Evolutionary conservation across 1,284 basidiomycete genomes (phyloP).

Genomic region (Cutaneotrichosporon sp.): DNA sequence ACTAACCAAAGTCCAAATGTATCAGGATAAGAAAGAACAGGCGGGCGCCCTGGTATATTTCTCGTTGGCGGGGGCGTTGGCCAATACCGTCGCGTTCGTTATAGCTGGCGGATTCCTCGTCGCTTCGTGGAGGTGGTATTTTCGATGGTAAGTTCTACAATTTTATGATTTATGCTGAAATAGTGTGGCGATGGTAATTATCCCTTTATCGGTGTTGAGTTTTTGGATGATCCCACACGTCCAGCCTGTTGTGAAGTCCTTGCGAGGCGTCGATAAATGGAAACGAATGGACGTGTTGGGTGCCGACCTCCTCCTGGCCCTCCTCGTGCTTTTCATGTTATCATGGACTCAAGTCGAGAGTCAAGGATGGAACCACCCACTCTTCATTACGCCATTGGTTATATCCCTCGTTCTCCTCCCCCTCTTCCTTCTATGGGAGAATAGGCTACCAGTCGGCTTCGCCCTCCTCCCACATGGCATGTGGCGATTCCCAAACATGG

Average conservation of each 20-base stretch:
- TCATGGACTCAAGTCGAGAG: conserved; percentile 45
- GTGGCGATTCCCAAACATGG: conserved; percentile 49
- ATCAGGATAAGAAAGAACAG: conserved; percentile 43
- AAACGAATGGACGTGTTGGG: conserved; percentile 52
- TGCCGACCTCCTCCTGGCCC: conserved; percentile 38
- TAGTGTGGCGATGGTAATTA: conserved; percentile 35
- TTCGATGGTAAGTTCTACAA: conserved; percentile 34
- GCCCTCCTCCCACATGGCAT: conserved; percentile 47
- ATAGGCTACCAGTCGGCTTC: conserved; percentile 40
- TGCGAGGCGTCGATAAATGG: conserved; percentile 42
- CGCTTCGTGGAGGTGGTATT: conserved; percentile 50
- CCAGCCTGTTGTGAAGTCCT: conserved; percentile 42
- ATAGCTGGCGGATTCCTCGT: conserved; percentile 48
- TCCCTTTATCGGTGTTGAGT: conserved; percentile 38
- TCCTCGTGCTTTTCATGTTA: conserved; percentile 49
- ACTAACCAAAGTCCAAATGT: conserved; percentile 39
- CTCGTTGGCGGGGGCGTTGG: conserved; percentile 44
- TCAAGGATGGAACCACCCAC: conserved; percentile 43
- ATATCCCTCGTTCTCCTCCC: conserved; percentile 27
- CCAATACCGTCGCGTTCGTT: conserved; percentile 33
- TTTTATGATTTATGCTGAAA: conserved; percentile 14
- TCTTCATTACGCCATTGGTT: conserved; percentile 49
- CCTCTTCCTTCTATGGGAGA: conserved; percentile 36
- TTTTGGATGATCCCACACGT: conserved; percentile 46
- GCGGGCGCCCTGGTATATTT: conserved; percentile 45